phyloP scores from a whole-genome alignment of 2,329 filamentous ascomycete genomes.

The Nothophoma quercina region DNA sequence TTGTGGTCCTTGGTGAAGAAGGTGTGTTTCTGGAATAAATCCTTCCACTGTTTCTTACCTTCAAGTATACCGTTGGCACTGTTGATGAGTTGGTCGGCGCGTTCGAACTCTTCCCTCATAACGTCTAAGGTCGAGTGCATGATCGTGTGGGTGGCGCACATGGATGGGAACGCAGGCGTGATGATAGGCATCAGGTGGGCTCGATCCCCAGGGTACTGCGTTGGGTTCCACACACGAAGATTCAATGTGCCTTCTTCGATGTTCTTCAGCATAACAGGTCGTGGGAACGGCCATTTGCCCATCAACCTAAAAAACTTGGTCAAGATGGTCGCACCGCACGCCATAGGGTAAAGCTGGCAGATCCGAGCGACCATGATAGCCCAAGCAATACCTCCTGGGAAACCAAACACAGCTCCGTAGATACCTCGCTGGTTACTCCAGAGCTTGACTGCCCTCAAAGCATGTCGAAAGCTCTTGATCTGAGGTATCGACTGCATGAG shows the following conservation, averaged over 20 bases:
- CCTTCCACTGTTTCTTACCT: slow-evolving; percentile 81
- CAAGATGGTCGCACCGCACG: slow-evolving; percentile 85
- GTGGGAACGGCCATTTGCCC: slow-evolving; percentile 90
- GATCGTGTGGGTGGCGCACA: slow-evolving; percentile 97
- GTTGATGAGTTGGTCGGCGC: slow-evolving; percentile 78
- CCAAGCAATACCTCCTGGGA: slow-evolving; percentile 96
- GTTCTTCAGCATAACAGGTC: slow-evolving; percentile 87
- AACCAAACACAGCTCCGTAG: slow-evolving; percentile 96
- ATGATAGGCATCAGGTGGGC: slow-evolving; percentile 98
- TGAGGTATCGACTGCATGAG: slow-evolving; percentile 90
- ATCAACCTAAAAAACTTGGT: slow-evolving; percentile 95
- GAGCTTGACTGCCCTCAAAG: slow-evolving; percentile 89
- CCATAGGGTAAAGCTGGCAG: slow-evolving; percentile 94
- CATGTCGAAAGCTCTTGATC: slow-evolving; percentile 85
- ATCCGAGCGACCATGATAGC: slow-evolving; percentile 96
- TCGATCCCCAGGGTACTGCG: slow-evolving; percentile 80
- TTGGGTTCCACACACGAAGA: slow-evolving; percentile 93
- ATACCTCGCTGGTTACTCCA: slow-evolving; percentile 94
- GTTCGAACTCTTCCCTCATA: slow-evolving; percentile 81
- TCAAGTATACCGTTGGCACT: slow-evolving; percentile 79
- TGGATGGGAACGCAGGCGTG: slow-evolving; percentile 94
- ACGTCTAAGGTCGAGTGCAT: slow-evolving; percentile 84
- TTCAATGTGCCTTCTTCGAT: slow-evolving; percentile 84
- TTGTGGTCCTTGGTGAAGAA: slow-evolving; percentile 96
- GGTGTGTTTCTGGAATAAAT: slow-evolving; percentile 85